Conservation (phyloP, 2,329 filamentous ascomycete genomes). For the Knoxdaviesia capensis region DNA sequence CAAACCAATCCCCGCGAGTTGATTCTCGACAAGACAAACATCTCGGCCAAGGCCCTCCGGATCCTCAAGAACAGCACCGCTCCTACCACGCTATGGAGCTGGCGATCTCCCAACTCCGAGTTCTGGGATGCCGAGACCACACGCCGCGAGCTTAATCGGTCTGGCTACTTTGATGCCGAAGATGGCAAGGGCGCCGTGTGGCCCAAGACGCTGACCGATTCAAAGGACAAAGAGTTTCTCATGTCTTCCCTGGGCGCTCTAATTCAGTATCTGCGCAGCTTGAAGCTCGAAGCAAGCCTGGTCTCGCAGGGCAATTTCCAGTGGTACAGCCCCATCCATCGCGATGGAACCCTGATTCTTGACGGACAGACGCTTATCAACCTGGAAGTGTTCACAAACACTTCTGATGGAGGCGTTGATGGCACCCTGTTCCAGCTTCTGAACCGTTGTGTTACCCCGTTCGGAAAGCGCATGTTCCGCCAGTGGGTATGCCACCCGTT, state of each 20-base stretch:
- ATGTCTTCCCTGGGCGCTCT: constrained; percentile 88
- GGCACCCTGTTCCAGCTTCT: constrained; percentile 81
- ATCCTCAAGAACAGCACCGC: constrained; percentile 92
- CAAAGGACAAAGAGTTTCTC: constrained; percentile 56
- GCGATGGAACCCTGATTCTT: constrained; percentile 77
- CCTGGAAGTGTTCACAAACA: constrained; percentile 91
- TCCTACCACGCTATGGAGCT: constrained; percentile 88
- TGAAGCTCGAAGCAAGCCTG: constrained; percentile 78
- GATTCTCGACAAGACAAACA: constrained; percentile 65
- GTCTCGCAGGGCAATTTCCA: constrained; percentile 81
- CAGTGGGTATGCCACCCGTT: constrained; percentile 96
- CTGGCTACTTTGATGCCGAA: constrained; percentile 54
- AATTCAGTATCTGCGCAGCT: constrained; percentile 62
- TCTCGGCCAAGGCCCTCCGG: constrained; percentile 75
- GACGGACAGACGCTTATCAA: constrained; percentile 96
- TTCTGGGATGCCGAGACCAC: constrained; percentile 81
- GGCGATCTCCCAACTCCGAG: constrained; percentile 67
- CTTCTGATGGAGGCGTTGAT: constrained; percentile 63
- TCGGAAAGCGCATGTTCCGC: constrained; percentile 86
- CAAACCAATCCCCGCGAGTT: constrained; percentile 80
- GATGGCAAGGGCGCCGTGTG: constrained; percentile 41
- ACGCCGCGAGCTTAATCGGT: constrained; percentile 58
- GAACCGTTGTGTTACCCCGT: constrained; percentile 88
- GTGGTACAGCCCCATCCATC: constrained; percentile 77
- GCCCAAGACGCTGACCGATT: constrained; percentile 55